Conservation (phyloP, 768 basidiomycete species). For the Tulasnella sp. region DNA sequence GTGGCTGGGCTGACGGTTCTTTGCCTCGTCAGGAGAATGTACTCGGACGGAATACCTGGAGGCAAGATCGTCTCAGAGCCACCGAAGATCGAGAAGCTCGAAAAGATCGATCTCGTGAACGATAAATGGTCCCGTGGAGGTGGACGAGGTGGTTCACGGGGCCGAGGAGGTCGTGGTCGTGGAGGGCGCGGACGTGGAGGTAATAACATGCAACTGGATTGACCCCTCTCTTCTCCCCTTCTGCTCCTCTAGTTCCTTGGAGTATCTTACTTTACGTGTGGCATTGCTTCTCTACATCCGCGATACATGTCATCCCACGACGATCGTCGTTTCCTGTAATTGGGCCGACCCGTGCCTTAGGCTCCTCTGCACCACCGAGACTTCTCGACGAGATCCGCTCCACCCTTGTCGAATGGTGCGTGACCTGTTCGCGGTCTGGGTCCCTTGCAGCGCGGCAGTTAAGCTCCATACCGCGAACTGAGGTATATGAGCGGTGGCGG, state of each 20-base stretch:
- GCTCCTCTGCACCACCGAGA: too few relatives aligned
- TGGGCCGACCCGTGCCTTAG: neutral
- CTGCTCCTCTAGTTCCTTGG: neutral
- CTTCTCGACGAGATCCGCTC: neutral
- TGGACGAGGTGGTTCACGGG: conserved; percentile 4
- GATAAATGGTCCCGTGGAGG: conserved; percentile 9
- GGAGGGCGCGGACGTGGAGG: neutral
- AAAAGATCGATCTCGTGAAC: neutral
- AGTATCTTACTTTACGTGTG: neutral
- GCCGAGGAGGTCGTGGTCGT: neutral
- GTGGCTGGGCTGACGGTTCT: neutral
- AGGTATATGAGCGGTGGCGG: neutral
- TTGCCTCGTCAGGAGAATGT: conserved; percentile 7
- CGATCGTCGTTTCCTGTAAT: neutral
- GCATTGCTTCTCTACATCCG: neutral
- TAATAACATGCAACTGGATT: conserved; percentile 5
- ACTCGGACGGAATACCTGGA: conserved; percentile 6
- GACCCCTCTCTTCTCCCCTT: neutral
- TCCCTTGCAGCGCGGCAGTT: neutral
- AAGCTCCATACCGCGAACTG: neutral
- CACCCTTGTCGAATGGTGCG: neutral
- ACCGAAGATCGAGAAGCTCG: conserved; percentile 1
- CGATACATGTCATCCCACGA: neutral
- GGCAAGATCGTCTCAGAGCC: conserved; percentile 1
- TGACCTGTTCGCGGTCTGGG: neutral